These are phyloP conservation scores for Exserohilum rostratum DNA, from an alignment of 2,329 filamentous ascomycete species.

Conservation along the genomic window DNA sequence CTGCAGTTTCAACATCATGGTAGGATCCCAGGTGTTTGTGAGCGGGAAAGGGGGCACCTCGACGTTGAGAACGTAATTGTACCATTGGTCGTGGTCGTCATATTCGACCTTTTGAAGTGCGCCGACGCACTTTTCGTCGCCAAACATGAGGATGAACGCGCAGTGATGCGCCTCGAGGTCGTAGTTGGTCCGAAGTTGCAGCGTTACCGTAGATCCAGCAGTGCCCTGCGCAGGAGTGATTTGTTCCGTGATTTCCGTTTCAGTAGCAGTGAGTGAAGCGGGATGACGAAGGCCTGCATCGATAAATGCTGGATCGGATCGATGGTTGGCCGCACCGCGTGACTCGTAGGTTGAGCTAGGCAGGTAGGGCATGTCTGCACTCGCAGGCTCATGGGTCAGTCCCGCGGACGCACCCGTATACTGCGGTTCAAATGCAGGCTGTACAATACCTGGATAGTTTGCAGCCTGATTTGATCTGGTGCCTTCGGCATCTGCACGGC, in stretches of 20 bases:
- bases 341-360: constrained; percentile 57
- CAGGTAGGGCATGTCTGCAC: constrained; percentile 53
- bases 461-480: constrained; percentile 65
- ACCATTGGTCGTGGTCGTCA: constrained; percentile 65
- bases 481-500: constrained; percentile 63
- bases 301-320: constrained; percentile 61
- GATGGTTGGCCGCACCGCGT: constrained; percentile 50
- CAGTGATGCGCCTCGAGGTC: constrained; percentile 68
- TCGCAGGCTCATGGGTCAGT: constrained; percentile 56
- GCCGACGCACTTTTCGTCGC: constrained; percentile 73
- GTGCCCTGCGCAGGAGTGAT: constrained; percentile 72
- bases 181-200: constrained; percentile 77
- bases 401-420: constrained; percentile 57
- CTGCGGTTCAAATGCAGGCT: constrained; percentile 57
- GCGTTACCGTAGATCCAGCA: constrained; percentile 71
- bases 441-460: constrained; percentile 55
- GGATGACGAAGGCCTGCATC: constrained; percentile 63
- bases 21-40: constrained; percentile 61
- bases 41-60: constrained; percentile 71
- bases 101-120: constrained; percentile 66
- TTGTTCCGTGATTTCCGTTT: constrained; percentile 65
- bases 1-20: constrained; percentile 64
- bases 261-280: constrained; percentile 50
- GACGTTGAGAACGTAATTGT: constrained; percentile 73
- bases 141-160: constrained; percentile 73